phyloP scores from a whole-genome alignment of 2,329 filamentous ascomycete genomes.

The Colletotrichum costaricense region DNA sequence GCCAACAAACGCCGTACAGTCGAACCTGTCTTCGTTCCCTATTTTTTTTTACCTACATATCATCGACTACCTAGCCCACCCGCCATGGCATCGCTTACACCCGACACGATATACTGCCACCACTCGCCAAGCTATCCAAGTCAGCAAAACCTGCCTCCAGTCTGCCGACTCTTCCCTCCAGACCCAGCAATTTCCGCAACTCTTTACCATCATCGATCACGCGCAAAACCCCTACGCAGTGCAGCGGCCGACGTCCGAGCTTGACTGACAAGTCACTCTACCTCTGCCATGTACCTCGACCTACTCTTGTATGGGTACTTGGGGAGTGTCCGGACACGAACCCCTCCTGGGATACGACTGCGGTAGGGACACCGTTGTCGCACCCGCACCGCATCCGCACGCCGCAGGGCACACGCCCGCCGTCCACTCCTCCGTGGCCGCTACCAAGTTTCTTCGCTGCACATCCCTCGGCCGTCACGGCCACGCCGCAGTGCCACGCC shows the following conservation, averaged over 20 bases:
- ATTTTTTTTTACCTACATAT: neutral
- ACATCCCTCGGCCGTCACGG: neutral
- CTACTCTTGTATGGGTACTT: neutral
- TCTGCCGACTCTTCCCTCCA: constrained; percentile 3
- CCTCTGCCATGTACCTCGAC: neutral
- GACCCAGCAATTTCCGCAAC: constrained; percentile 12
- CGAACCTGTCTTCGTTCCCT: neutral
- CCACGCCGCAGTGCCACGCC: constrained; percentile 9
- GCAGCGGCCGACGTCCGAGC: neutral
- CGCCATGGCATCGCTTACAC: neutral
- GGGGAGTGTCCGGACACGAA: neutral
- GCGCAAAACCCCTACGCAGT: neutral
- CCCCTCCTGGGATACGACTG: neutral
- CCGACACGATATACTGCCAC: neutral
- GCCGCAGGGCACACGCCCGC: constrained; percentile 1
- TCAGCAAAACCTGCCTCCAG: constrained; percentile 6
- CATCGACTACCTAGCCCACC: neutral
- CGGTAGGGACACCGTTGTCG: constrained; percentile 8
- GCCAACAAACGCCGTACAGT: neutral
- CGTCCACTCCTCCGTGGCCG: constrained; percentile 7
- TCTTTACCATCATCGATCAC: neutral
- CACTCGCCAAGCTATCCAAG: constrained; percentile 5
- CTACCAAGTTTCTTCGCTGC: neutral
- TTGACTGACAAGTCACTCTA: constrained; percentile 3
- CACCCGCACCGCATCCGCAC: neutral